Percentiles rank a stretch among this genome's conserved stretches.
These are phyloP conservation scores for Boletus tylopilopsis DNA, from an alignment of 768 basidiomycete species.

Conservation along the genomic window DNA sequence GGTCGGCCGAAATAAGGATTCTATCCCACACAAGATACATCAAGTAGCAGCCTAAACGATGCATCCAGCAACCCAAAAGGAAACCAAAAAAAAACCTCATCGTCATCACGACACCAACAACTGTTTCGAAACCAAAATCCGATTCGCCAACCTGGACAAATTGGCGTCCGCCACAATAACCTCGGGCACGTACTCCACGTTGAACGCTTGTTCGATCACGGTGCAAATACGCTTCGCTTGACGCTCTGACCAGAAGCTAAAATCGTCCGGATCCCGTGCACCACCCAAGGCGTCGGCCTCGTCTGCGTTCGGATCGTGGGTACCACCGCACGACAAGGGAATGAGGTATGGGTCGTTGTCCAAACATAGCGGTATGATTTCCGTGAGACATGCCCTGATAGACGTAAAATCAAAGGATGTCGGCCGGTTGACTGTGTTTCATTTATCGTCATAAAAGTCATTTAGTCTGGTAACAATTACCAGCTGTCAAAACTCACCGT, in stretches of 20 bases:
- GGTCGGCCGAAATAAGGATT: too few species aligned
- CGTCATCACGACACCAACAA: slow-evolving; percentile 35
- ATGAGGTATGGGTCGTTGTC: slow-evolving; percentile 83
- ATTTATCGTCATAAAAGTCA: background rate
- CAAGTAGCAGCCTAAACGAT: too few species aligned
- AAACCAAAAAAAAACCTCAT: background rate
- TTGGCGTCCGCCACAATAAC: slow-evolving; percentile 95
- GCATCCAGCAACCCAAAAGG: too few species aligned
- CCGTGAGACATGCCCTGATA: slow-evolving; percentile 63
- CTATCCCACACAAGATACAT: too few species aligned
- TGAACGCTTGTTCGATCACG: slow-evolving; percentile 77
- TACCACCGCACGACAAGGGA: slow-evolving; percentile 59
- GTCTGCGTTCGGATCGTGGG: slow-evolving; percentile 15
- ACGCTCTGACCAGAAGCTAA: slow-evolving; percentile 85
- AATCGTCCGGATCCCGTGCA: slow-evolving; percentile 81
- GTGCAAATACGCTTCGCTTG: slow-evolving; percentile 88
- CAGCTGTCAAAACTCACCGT: slow-evolving; percentile 50
- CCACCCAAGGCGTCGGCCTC: slow-evolving; percentile 26
- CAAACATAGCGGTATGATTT: slow-evolving; percentile 80
- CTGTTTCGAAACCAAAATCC: slow-evolving; percentile 76
- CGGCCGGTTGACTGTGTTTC: slow-evolving; percentile 62
- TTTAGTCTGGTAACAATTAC: background rate
- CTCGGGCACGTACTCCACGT: slow-evolving; percentile 83
- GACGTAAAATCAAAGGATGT: slow-evolving; percentile 56
- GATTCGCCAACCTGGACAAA: slow-evolving; percentile 74